A percentile compares a stretch with the other conserved stretches of the same genome.
These are phyloP conservation scores for Xylaria sp. DNA, from an alignment of 2,329 filamentous ascomycete species.

Conservation along the genomic window DNA sequence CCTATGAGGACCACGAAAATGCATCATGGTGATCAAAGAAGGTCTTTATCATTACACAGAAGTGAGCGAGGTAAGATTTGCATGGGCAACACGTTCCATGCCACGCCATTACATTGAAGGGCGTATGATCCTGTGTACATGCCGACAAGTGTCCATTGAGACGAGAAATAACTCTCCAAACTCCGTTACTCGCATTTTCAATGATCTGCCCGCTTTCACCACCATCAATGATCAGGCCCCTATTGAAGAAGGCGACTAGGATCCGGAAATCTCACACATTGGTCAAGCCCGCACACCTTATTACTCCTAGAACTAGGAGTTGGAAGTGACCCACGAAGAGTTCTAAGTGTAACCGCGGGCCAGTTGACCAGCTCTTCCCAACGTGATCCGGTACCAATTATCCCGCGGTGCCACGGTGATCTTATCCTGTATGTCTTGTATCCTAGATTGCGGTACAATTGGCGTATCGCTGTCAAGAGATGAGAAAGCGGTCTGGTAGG, in stretches of 20 bases:
- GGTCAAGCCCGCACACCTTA: neutral
- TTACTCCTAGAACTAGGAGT: neutral
- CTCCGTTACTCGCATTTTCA: neutral
- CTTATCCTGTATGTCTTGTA: neutral
- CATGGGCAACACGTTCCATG: slow-evolving; percentile 4
- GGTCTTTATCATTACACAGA: neutral
- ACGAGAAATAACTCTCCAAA: neutral
- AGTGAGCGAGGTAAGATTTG: neutral
- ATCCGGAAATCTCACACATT: slow-evolving; percentile 2
- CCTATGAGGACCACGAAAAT: neutral
- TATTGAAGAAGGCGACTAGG: neutral
- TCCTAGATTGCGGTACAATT: neutral
- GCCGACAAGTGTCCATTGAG: neutral
- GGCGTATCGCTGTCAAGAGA: neutral
- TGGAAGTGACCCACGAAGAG: slow-evolving; percentile 1
- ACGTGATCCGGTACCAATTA: neutral
- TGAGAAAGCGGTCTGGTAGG: neutral
- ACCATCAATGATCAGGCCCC: neutral
- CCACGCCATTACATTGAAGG: neutral
- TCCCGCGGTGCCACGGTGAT: neutral
- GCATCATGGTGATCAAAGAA: neutral
- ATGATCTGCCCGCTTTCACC: neutral
- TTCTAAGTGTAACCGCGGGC: neutral
- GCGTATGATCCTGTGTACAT: neutral
- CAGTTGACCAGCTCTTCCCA: neutral